These are phyloP conservation scores for Corchorus capsularis DNA, from an alignment of 345 rosid species.

Conservation along the genomic window DNA sequence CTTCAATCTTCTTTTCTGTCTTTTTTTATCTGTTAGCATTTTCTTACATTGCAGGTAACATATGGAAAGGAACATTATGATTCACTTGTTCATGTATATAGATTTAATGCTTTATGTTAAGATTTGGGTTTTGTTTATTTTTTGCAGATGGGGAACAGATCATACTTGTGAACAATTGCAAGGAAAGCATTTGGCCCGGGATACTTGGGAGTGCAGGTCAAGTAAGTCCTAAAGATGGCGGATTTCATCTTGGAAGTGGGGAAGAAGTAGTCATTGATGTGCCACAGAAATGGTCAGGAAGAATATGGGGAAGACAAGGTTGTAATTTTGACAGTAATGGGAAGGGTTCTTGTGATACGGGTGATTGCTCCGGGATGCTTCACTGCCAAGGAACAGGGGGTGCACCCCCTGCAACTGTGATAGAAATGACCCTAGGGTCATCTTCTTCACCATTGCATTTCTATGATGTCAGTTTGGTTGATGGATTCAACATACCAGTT, in stretches of 20 bases:
- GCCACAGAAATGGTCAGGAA: conserved; percentile 81
- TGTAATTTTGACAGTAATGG: conserved; percentile 61
- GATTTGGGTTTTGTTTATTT: neutral
- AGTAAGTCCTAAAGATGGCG: conserved; percentile 56
- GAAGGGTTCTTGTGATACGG: conserved; percentile 70
- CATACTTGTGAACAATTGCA: conserved; percentile 81
- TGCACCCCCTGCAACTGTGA: conserved; percentile 75
- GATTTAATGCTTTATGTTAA: neutral
- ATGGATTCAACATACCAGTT: conserved; percentile 87
- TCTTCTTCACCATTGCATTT: conserved; percentile 71
- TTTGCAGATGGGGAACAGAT: conserved; percentile 67
- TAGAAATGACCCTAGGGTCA: conserved; percentile 88
- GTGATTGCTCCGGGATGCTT: conserved; percentile 64
- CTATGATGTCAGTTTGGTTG: conserved; percentile 95
- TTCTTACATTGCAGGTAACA: conserved; percentile 21
- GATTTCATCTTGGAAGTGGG: conserved; percentile 65
- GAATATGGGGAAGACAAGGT: conserved; percentile 88
- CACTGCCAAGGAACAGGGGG: conserved; percentile 73
- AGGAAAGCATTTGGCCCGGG: conserved; percentile 83
- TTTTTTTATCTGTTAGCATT: conserved; percentile 33
- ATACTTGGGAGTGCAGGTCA: conserved; percentile 74
- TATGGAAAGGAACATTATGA: neutral
- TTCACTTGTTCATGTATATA: neutral
- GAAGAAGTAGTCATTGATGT: conserved; percentile 68
- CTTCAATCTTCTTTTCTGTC: conserved; percentile 29